Evolutionary conservation across 768 basidiomycete genomes (phyloP).

Genomic region (Macrolepiota albuminosa): DNA sequence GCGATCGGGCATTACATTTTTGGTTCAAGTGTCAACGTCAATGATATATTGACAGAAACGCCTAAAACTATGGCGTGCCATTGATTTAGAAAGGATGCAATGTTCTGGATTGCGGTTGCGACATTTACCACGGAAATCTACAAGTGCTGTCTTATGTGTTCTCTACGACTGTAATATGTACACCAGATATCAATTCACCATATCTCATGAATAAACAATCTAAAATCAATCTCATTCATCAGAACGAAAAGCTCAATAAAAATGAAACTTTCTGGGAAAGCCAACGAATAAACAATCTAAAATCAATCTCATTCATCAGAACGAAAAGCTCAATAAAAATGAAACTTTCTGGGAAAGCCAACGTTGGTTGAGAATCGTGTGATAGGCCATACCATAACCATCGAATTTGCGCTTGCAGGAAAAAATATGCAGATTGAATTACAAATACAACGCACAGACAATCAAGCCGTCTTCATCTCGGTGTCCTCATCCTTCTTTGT

Average conservation of each 20-base stretch:
- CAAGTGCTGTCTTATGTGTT: background rate
- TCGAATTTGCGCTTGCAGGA: background rate
- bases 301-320: too few relatives aligned
- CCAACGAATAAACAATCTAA: background rate
- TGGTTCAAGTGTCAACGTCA: constrained; percentile 57
- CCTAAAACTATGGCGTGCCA: constrained; percentile 78
- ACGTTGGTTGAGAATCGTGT: background rate
- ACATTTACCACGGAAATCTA: background rate
- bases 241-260: background rate
- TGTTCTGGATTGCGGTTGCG: background rate
- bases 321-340: background rate
- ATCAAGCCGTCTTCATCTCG: constrained; percentile 62
- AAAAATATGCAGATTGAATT: constrained; percentile 17
- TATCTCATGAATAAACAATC: background rate
- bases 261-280: background rate
- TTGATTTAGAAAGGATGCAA: constrained; percentile 26
- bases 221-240: background rate
- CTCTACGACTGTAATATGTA: background rate
- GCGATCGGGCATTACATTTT: constrained; percentile 79
- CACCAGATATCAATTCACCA: background rate
- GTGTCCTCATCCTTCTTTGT: constrained; percentile 85
- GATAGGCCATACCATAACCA: background rate
- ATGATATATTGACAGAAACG: constrained; percentile 44
- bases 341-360: background rate
- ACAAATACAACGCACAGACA: constrained; percentile 17